Base-by-base conservation (phyloP, 352 stramenopile genomes). In the Phytophthora pistaciae region DNA sequence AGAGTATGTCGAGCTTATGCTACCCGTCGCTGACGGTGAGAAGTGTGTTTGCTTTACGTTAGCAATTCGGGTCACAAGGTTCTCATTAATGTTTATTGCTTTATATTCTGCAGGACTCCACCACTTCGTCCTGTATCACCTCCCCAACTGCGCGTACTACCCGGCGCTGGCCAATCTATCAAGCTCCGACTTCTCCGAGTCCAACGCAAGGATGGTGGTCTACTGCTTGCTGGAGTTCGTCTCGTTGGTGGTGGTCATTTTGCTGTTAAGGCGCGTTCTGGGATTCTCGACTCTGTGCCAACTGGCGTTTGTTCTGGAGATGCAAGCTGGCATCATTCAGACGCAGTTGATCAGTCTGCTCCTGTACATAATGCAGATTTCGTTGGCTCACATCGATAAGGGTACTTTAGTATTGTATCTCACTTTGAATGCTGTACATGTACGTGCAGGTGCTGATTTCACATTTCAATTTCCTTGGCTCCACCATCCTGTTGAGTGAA, bases 301-400 rank as follows among this genome's bases (percentile, higher is more conserved):
- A 54, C 57, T 82, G 1, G 53, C 68, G 4, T 82, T 82, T 29
- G 74, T 85, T 29, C 29, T 85, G 2, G 66, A 75, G 13, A 73
- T 18, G 13, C 67, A 82, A 52, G 18, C 16, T 10, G 56, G 36
- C 14, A 58, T 73, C 2, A 68, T 83, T 2, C 68, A 84, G 27
- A 68, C 57, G 14, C 77, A 79, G 36, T 52, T 82, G 1, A 10
- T 74, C 11, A 59, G 77, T 5, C 75, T 72, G 33, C 52, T 77
- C 2, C 60, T 76, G n/a, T 84, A 78, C 50, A 55, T 80, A 27
- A 62, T 75, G 31, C 71, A 82, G 42, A 69, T 60, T 33, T 77
- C 71, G 33, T 9, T 81, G 6, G 25, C 62, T 6, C 73, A 84
- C 25, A 64, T 79, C n/a, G n/a, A 42, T 5, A 13, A 13, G 50